Conservation (phyloP, 2,329 filamentous ascomycete species). For the Cladorrhinum sp. region DNA sequence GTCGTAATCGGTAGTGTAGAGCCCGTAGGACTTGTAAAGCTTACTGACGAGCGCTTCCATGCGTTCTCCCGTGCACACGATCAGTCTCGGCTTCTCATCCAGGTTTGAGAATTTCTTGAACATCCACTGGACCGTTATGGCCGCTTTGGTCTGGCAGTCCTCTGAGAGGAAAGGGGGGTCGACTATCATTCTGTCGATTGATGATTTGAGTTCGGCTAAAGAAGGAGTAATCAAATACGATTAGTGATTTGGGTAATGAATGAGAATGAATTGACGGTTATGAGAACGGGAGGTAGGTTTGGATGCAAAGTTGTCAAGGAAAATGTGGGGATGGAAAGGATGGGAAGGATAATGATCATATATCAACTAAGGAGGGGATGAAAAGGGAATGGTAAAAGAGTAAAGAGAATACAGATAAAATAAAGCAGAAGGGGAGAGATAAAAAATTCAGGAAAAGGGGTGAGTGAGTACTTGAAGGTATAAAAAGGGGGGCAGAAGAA, state of each 20-base stretch:
- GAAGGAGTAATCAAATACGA: too few relatives aligned
- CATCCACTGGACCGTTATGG: constrained; percentile 73
- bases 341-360: too few relatives aligned
- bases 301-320: too few relatives aligned
- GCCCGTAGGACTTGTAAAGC: constrained; percentile 63
- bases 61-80: constrained; percentile 75
- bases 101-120: constrained; percentile 43
- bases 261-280: too few relatives aligned
- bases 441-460: too few relatives aligned
- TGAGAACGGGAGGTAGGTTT: too few relatives aligned
- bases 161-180: constrained; percentile 79
- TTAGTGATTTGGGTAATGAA: too few relatives aligned
- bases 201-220: constrained; percentile 59
- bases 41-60: constrained; percentile 64
- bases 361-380: too few relatives aligned
- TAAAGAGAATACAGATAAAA: too few relatives aligned
- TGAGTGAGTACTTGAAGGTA: not conserved
- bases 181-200: constrained; percentile 66
- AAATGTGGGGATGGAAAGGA: too few relatives aligned
- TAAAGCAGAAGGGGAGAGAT: too few relatives aligned
- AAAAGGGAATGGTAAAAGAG: too few relatives aligned
- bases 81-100: constrained; percentile 38
- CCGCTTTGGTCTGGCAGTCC: constrained; percentile 78
- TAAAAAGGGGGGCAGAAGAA: not conserved
- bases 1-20: constrained; percentile 65